phyloP scores from a whole-genome alignment of 2,329 filamentous ascomycete species.

The Botrytis medusae region DNA sequence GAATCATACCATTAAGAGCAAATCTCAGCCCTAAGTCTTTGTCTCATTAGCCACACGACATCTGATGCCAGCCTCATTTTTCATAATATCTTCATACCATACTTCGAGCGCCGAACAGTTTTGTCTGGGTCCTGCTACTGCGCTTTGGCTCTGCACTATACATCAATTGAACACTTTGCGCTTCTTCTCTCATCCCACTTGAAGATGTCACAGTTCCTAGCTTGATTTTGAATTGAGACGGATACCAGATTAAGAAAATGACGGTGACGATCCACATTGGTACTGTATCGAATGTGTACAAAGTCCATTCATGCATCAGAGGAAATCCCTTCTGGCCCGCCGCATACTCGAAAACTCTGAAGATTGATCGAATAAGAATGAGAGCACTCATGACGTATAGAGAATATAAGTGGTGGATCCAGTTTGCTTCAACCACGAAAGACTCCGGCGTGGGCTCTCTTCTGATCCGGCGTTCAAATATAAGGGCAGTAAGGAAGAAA shows the following conservation, averaged over 20 bases:
- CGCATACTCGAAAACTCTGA: constrained; percentile 50
- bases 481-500: constrained; percentile 50
- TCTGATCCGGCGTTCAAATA: constrained; percentile 29
- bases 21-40: background rate
- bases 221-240: background rate
- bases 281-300: constrained; percentile 48
- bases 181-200: background rate
- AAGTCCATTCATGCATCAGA: constrained; percentile 39
- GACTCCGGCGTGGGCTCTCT: constrained; percentile 26
- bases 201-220: background rate
- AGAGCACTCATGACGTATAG: constrained; percentile 46
- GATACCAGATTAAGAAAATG: constrained; percentile 32
- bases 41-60: background rate
- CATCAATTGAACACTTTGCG: background rate
- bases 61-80: background rate
- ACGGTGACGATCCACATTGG: constrained; percentile 45
- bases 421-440: constrained; percentile 20
- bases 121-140: background rate
- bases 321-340: constrained; percentile 44
- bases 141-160: background rate
- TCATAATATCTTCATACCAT: background rate
- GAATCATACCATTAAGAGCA: background rate
- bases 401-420: constrained; percentile 43
- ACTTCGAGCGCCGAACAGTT: background rate
- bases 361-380: constrained; percentile 49